Base-by-base conservation (phyloP, 2,329 filamentous ascomycete species). In the Trichothecium roseum region DNA sequence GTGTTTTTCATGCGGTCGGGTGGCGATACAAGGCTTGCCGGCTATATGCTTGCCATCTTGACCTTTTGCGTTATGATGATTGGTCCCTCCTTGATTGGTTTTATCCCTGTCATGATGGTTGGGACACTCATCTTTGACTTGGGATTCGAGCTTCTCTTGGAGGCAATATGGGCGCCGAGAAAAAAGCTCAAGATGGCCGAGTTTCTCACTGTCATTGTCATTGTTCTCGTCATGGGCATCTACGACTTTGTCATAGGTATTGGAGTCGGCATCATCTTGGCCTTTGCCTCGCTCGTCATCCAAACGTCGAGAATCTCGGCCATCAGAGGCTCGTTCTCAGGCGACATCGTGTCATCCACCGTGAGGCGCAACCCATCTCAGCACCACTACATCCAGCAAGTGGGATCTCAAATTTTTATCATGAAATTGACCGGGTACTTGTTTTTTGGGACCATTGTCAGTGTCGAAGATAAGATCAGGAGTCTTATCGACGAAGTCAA, bases 361-460 rank as follows among this genome's bases (percentile, higher is more conserved):
- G 91, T 98, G 18, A 75, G 91, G 36, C 78, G 91, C 36, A 94
- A 94, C 45, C 84, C 85, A 1, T 79, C 87, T 4, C 91, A 98
- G 48, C 81, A 88, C 40, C 78, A 83, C 40, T 98, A 91, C 51
- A 66, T 98, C 4, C 79, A 80, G 41, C 74, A 89, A 44, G 88
- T 91, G 13, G 88, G 89, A 3, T 73, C 76, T 22, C 91, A 98
- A 54, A 91, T 93, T 24, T 82, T 84, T 39, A 79, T 96, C 34
- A 82, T 94, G 50, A 96, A 96, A 56, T 71, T 98, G 13, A 81
- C 84, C 0, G 89, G 91, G 0, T 96, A 89, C 51, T 73, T 98
- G n/a, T 98, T 98, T 66, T 98, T 98, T 47, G 91, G 91, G 13
- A 96, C 88, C 3, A 94, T 98, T 44, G 89, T 95, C 36, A 86